phyloP scores from a whole-genome alignment of 139 green algal species.

The Tetradesmus lagerheimii region DNA sequence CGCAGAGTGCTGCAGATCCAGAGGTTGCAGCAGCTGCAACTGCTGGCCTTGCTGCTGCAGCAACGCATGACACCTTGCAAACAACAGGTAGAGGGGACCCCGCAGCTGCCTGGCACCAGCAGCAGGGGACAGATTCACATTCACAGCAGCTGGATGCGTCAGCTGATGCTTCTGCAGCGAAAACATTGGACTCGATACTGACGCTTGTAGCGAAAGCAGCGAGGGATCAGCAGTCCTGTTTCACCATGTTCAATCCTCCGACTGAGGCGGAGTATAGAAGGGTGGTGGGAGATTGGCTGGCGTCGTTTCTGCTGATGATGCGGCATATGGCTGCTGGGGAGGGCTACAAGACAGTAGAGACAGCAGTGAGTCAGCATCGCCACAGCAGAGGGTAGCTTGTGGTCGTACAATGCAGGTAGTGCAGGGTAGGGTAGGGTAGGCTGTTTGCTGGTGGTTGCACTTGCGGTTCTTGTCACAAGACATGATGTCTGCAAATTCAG shows the following conservation, averaged over 20 bases:
- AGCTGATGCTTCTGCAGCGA: background rate
- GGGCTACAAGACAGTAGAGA: background rate
- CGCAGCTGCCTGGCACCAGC: background rate
- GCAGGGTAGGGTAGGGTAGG: no score
- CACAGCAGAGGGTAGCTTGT: background rate
- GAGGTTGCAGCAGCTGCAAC: background rate
- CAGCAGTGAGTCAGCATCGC: background rate
- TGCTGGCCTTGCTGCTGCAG: background rate
- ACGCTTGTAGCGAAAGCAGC: background rate
- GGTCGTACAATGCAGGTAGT: no score
- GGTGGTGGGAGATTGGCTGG: conserved; percentile 36
- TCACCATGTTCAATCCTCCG: conserved; percentile 15
- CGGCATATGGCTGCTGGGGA: conserved; percentile 33
- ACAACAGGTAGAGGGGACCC: background rate
- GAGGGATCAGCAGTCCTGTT: background rate
- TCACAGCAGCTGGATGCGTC: background rate
- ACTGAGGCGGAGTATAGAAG: background rate
- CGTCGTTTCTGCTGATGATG: conserved; percentile 35
- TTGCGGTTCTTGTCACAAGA: no score
- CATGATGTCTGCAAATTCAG: no score
- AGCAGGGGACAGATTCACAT: no score
- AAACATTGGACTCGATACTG: background rate
- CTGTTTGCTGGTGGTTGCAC: background rate
- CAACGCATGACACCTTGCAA: background rate
- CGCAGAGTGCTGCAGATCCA: background rate